Conservation (phyloP, 1,284 basidiomycete species). For the Cutaneotrichosporon curvatum region DNA sequence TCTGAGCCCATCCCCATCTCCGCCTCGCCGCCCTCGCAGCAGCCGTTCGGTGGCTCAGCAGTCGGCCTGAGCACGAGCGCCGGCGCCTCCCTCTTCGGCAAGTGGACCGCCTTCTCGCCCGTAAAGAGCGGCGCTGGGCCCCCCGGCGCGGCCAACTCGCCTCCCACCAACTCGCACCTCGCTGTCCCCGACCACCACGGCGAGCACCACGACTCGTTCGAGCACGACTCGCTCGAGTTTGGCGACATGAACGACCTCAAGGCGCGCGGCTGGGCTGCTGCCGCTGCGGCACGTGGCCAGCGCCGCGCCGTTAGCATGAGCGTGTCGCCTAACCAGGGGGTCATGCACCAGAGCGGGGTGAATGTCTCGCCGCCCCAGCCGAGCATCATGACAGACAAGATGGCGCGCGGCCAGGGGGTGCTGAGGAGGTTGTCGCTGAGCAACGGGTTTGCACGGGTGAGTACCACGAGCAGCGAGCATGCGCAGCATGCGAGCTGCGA, state of each 20-base stretch:
- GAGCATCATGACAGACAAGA: conserved; percentile 35
- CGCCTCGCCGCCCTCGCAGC: conserved; percentile 30
- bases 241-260: conserved; percentile 33
- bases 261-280: conserved; percentile 22
- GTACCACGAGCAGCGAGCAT: conserved; percentile 9
- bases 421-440: conserved; percentile 35
- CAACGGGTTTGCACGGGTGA: conserved; percentile 25
- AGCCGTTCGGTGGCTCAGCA: conserved; percentile 4
- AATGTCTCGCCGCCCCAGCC: conserved; percentile 4
- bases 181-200: conserved; percentile 1
- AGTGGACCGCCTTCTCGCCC: conserved; percentile 12
- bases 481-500: no score
- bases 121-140: conserved; percentile 10
- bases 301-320: conserved; percentile 30
- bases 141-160: no score
- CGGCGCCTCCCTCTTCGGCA: conserved; percentile 10
- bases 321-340: conserved; percentile 12
- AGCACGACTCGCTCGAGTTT: conserved; percentile 36
- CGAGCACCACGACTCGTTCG: conserved; percentile 18
- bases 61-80: conserved; percentile 3
- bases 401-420: conserved; percentile 37
- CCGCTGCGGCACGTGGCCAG: conserved; percentile 16
- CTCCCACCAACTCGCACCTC: conserved; percentile 3
- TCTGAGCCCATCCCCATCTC: conserved; percentile 18
- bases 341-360: conserved; percentile 3